Base-by-base conservation (phyloP, 208 protist species). In the Leishmania turanica region DNA sequence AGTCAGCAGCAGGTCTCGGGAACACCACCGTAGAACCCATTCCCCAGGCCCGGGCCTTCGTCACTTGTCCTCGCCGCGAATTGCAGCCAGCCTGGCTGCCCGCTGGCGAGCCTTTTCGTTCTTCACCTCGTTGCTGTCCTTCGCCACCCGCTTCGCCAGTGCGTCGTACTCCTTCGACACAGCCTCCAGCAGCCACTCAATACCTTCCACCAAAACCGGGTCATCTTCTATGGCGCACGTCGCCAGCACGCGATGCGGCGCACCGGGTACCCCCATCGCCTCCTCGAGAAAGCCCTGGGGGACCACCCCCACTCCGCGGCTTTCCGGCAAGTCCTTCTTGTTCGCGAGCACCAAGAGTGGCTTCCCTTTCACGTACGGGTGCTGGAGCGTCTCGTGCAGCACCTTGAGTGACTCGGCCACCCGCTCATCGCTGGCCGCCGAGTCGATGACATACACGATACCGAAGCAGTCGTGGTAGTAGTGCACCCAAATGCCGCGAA, bases 321-420 rank as follows among this genome's bases (percentile, higher is more conserved):
- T 88, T 9, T 90, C 93, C 24, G 88, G 80, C 34, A 99, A 82
- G 88, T 99, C 99, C 88, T 99, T 99, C 93, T 99, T 99, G 91
- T 99, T 99, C 34, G 99, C 98, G 53, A 99, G 97, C 51, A 99
- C 91, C 5, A 99, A 90, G 42, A 99, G 78, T n/a, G 99, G 98
- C 66, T 99, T 99, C 31, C 99, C 99, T 40, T 93, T 88, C 5
- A 99, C 87, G 72, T 98, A 95, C 84, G 95, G 91, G 84, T 99
- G 95, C 70, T 90, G 79, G 34, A 99, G 85, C 15, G 99, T 87
- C 37, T 92, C 80, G 40, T 85, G 77, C 70, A 98, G 85, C 37
- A 89, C 88, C 66, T 90, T 72, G 53, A 96, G 86, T 65, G 94
- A 91, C 82, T 96, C 92, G 68, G 79, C 53, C 79, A 97, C 68